phyloP scores from a whole-genome alignment of 73 alveolate genomes.

The Tetrahymena borealis region DNA sequence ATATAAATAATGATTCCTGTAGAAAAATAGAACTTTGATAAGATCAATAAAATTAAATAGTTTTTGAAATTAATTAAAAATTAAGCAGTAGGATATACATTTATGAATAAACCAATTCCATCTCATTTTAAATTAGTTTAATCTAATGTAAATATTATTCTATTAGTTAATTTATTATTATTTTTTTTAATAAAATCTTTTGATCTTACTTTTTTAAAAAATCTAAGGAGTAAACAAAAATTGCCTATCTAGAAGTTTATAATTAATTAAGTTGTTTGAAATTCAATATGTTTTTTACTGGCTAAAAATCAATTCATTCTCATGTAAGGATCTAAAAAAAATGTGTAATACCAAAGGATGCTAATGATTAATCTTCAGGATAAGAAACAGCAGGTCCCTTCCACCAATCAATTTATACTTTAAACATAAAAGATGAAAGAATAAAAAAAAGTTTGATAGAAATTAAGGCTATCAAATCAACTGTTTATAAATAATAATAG shows the following conservation, averaged over 20 bases:
- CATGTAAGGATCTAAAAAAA: neutral
- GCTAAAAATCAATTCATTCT: neutral
- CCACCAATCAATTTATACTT: neutral
- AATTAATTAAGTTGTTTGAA: neutral
- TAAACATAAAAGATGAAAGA: neutral
- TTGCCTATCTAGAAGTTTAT: neutral
- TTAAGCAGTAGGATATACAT: neutral
- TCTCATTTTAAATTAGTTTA: neutral
- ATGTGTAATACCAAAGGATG: neutral
- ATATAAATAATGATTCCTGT: neutral
- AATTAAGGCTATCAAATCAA: neutral
- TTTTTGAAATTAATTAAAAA: neutral
- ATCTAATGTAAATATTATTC: too few species aligned
- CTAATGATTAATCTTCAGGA: neutral
- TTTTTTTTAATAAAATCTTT: too few species aligned
- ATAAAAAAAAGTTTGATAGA: neutral
- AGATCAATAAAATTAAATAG: neutral
- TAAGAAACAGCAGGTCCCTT: neutral
- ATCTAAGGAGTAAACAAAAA: neutral
- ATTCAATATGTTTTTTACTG: neutral
- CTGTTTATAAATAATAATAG: too few species aligned
- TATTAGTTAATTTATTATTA: too few species aligned
- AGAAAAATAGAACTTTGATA: neutral
- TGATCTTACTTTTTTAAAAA: too few species aligned
- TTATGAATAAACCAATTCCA: neutral